Evolutionary conservation across 1,284 basidiomycete species (phyloP).

Genomic region (Ceratobasidium sp.): DNA sequence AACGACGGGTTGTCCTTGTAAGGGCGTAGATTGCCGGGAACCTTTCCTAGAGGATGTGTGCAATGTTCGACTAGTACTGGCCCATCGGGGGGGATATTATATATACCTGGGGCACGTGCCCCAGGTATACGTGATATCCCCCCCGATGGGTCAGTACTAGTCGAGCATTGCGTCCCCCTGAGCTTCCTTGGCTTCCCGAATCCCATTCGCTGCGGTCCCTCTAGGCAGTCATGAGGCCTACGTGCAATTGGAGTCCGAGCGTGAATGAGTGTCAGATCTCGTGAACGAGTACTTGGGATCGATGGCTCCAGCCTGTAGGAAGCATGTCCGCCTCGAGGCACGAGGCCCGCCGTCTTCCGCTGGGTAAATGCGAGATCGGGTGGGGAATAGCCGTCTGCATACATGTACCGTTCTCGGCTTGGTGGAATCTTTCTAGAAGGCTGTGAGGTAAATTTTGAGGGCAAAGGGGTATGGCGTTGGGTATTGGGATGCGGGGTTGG

Average conservation of each 20-base stretch:
- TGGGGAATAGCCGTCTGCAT: conserved; percentile 3
- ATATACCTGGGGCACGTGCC: conserved; percentile 32
- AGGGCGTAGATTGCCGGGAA: conserved; percentile 35
- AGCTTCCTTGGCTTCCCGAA: conserved; percentile 1
- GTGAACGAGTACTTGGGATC: conserved; percentile 20
- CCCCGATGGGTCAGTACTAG: too few species aligned
- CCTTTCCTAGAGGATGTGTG: conserved; percentile 33
- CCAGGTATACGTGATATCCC: too few species aligned
- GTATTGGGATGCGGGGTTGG: conserved; percentile 8
- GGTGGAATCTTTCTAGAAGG: conserved; percentile 6
- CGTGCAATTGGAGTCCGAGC: conserved; percentile 11
- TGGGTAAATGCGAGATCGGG: conserved; percentile 18
- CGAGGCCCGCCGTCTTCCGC: conserved; percentile 13
- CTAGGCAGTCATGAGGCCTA: conserved; percentile 24
- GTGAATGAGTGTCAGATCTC: conserved; percentile 10
- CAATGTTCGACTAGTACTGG: conserved; percentile 21
- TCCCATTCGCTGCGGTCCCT: conserved; percentile 13
- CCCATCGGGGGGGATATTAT: conserved; percentile 5
- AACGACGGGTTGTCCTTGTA: conserved; percentile 10
- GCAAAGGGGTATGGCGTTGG: not conserved
- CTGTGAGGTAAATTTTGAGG: not conserved
- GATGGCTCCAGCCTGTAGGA: conserved; percentile 31
- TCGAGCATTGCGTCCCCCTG: conserved; percentile 5
- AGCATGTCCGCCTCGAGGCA: conserved; percentile 32
- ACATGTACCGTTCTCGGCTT: not conserved